Base-by-base conservation (phyloP, 352 stramenopile species). In the Globisporangium rhizosaccharum region DNA sequence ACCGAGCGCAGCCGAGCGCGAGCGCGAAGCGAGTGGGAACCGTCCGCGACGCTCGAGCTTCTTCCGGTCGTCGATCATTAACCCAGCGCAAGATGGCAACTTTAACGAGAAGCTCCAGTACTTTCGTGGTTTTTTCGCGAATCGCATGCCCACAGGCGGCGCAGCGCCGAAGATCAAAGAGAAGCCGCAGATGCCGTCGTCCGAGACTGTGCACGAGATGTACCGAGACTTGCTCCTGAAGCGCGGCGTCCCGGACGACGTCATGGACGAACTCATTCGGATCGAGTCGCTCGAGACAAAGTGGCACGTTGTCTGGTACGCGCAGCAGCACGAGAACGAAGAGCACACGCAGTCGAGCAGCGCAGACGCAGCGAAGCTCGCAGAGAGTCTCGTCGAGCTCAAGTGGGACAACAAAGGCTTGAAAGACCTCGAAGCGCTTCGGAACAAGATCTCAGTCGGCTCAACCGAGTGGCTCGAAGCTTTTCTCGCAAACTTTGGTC, bases 91-190 rank as follows among this genome's bases (percentile, higher is more conserved):
- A 50, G 84, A 94, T 52, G 72, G 74, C 1, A 90, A 83, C 37
- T 94, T 94, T 36, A 91, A 94, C 54, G 84, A 94, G 41, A 94
- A 94, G 58, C 62, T 94, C 46, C 75, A 90, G 54, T 94, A 94
- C 53, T 94, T 94, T 61, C 73, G 84, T 12, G 84, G 84, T 23
- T 94, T 94, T 56, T 94, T 92, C 56, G 77, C 83, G 15, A 91
- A 88, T 25, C 76, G 81, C 33, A 87, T 94, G 56, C 82, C 84
- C 0, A 94, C 84, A 3, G 78, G 82, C 36, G 79, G 79, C 11
- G 68, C 84, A 15, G 76, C 78, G 0, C 70, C 76, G 1, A 92
- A 90, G 51, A 61, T 72, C n/a, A 84, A 89, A 57, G 79, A 88
- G 39, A 90, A 89, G 51, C 73, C 79, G 0, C 67, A 73, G 2